Evolutionary conservation across 352 stramenopile species (phyloP).

Genomic region (Lagenidium giganteum): DNA sequence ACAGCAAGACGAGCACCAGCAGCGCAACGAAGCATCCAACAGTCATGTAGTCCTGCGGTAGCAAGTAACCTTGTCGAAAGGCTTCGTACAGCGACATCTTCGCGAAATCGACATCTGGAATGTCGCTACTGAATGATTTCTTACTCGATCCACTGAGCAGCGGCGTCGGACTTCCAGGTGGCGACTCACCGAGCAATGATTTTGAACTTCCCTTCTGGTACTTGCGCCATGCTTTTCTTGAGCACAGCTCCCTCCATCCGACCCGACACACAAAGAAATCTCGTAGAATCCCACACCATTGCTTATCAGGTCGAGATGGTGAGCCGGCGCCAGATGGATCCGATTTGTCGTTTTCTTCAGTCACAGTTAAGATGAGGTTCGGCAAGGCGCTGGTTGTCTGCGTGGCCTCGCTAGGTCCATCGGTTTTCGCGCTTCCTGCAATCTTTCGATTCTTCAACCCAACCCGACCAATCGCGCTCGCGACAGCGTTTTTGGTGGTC

Average conservation of each 20-base stretch:
- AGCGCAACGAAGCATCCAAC: constrained; percentile 37
- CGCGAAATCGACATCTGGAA: constrained; percentile 35
- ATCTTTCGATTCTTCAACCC: no score
- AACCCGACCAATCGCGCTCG: no score
- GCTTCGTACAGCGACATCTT: constrained; percentile 58
- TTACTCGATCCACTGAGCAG: constrained; percentile 7
- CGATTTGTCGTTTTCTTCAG: constrained; percentile 6
- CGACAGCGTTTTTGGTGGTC: no score
- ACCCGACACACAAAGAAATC: constrained; percentile 16
- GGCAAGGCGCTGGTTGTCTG: no score
- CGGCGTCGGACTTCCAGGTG: constrained; percentile 8
- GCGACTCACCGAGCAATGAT: no score
- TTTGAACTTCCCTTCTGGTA: constrained; percentile 26
- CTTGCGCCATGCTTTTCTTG: constrained; percentile 31
- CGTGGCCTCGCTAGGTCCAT: no score
- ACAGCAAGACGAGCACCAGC: constrained; percentile 40
- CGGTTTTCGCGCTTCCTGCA: constrained; percentile 1
- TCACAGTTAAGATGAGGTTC: no score
- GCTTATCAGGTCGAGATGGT: no score
- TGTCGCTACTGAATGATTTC: constrained; percentile 2
- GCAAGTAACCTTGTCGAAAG: constrained; percentile 41
- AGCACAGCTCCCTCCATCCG: constrained; percentile 19
- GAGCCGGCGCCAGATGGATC: no score
- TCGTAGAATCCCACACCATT: constrained; percentile 24
- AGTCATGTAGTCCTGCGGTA: constrained; percentile 57